Percentiles rank a stretch among this genome's conserved stretches.
Conservation (phyloP, 352 stramenopile genomes). For the Phytopythium chamaehyphon region DNA sequence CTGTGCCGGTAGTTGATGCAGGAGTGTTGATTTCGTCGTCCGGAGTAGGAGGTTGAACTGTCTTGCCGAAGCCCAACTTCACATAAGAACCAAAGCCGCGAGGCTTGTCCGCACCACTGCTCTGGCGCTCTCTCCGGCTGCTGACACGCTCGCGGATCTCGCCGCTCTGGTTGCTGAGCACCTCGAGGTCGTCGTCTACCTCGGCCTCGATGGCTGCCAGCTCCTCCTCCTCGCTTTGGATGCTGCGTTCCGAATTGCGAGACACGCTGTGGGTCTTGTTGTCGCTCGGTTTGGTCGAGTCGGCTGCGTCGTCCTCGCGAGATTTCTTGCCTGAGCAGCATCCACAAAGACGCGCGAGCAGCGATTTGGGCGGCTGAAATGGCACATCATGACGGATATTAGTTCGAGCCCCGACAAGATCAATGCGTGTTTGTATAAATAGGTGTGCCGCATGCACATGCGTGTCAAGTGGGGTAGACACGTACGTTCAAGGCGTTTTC, state of each 20-base stretch:
- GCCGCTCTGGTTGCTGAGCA: conserved; percentile 66
- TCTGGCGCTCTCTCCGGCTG: conserved; percentile 27
- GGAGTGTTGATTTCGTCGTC: conserved; percentile 21
- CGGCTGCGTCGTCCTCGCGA: conserved; percentile 8
- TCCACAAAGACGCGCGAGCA: conserved; percentile 4
- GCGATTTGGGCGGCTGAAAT: conserved; percentile 3
- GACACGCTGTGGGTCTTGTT: conserved; percentile 56
- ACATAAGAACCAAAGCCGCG: conserved; percentile 66
- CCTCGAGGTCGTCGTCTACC: conserved; percentile 76
- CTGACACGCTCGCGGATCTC: conserved; percentile 43
- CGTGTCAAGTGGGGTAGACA: conserved; percentile 50
- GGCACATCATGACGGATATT: background rate
- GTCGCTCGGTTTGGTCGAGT: conserved; percentile 27
- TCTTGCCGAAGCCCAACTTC: conserved; percentile 27
- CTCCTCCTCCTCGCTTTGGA: conserved; percentile 64
- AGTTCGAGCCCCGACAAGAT: background rate
- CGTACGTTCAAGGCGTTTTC: conserved; percentile 49
- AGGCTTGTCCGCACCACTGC: conserved; percentile 13
- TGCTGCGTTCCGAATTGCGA: conserved; percentile 40
- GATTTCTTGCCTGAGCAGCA: conserved; percentile 4
- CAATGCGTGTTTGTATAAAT: conserved; percentile 3
- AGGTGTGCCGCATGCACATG: background rate
- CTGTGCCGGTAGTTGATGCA: conserved; percentile 31
- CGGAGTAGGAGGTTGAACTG: background rate
- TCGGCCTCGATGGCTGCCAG: conserved; percentile 68